Evolutionary conservation across 257 asterid species (phyloP).

Genomic region (Solanum verrucosum): DNA sequence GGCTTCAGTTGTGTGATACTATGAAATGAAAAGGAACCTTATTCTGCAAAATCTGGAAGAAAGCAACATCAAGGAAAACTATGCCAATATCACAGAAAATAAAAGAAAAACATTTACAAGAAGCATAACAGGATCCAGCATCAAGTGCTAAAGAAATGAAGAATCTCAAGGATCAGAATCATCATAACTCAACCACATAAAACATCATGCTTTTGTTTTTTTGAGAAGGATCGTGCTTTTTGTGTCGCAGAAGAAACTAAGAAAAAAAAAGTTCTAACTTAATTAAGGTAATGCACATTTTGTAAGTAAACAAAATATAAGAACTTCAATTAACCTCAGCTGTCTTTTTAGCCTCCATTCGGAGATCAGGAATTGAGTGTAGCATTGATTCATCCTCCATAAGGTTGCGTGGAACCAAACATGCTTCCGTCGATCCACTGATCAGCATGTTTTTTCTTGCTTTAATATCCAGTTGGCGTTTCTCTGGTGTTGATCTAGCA

Average conservation of each 20-base stretch:
- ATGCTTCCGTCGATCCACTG: conserved; percentile 27
- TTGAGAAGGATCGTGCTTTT: neutral
- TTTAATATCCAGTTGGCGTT: conserved; percentile 32
- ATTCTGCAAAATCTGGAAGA: neutral
- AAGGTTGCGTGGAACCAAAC: conserved; percentile 33
- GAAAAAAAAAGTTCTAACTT: neutral
- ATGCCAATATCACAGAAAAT: neutral
- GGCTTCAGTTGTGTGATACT: neutral
- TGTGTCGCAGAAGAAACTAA: neutral
- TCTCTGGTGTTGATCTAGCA: conserved; percentile 53
- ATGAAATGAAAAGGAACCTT: neutral
- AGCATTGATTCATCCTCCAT: conserved; percentile 35
- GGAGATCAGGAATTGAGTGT: conserved; percentile 52
- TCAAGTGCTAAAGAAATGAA: neutral
- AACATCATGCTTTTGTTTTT: neutral
- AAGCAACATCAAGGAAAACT: neutral
- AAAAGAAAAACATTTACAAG: neutral
- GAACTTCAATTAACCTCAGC: conserved; percentile 55
- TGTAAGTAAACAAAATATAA: neutral
- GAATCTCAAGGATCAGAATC: neutral
- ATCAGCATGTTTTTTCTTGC: conserved; percentile 41
- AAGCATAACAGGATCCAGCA: neutral
- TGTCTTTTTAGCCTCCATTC: conserved; percentile 67
- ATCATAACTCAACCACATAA: neutral
- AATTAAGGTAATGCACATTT: neutral